Conservation (phyloP, 179 eudicot genomes). For the Beta corolliflora region DNA sequence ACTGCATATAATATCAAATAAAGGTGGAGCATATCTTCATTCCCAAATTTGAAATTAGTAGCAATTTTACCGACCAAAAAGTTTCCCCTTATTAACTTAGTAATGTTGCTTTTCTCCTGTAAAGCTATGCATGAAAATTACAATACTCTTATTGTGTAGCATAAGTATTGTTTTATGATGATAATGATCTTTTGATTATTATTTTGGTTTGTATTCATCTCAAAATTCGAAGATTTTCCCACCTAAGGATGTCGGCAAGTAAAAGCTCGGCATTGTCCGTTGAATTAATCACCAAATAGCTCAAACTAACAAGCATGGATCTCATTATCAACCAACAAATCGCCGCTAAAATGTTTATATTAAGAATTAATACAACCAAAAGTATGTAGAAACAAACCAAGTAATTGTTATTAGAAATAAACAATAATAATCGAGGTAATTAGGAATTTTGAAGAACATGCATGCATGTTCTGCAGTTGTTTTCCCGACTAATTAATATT, state of each 20-base stretch:
- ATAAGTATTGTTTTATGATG: background rate
- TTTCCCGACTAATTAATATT: background rate
- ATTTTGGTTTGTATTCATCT: constrained; percentile 1
- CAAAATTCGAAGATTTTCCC: constrained; percentile 5
- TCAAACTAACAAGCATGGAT: no score
- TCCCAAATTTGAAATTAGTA: background rate
- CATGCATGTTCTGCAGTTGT: constrained; percentile 7
- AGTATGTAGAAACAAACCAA: constrained; percentile 7
- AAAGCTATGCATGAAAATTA: background rate
- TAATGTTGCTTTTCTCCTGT: background rate
- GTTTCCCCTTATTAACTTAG: background rate
- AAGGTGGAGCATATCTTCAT: no score
- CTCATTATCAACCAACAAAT: constrained; percentile 7
- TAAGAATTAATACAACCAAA: background rate
- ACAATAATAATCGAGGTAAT: background rate
- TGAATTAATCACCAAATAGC: background rate
- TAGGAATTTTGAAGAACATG: constrained; percentile 7
- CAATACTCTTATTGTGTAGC: background rate
- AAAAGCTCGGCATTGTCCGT: background rate
- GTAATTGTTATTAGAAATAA: background rate
- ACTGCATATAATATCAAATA: no score
- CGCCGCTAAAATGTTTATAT: constrained; percentile 8
- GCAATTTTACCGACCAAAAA: constrained; percentile 13
- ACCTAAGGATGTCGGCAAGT: background rate
- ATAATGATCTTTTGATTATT: background rate